Conservation (phyloP, 257 asterid genomes). For the Solanum neorickii region DNA sequence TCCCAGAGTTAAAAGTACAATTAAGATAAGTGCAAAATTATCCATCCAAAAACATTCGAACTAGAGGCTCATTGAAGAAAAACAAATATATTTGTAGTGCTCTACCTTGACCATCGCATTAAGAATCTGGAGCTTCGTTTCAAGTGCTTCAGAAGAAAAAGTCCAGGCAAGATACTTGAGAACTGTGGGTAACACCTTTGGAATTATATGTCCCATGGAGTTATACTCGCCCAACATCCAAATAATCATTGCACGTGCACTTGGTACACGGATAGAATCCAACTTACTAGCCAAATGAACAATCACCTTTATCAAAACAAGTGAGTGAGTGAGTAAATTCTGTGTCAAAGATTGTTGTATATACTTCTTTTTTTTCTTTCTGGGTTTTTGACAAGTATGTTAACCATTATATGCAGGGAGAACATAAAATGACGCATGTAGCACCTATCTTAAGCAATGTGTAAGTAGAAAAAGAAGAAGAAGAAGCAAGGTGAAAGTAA, state of each 20-base stretch:
- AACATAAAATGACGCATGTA: background rate
- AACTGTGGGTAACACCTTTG: constrained; percentile 57
- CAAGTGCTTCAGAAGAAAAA: constrained; percentile 65
- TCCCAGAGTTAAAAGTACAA: background rate
- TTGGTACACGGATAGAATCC: constrained; percentile 67
- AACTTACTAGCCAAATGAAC: constrained; percentile 62
- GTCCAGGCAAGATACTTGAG: constrained; percentile 65
- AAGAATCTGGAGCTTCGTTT: constrained; percentile 85
- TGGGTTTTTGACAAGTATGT: background rate
- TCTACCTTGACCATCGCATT: constrained; percentile 77
- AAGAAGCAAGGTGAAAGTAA: background rate
- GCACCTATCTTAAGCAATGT: background rate
- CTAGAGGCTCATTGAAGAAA: background rate
- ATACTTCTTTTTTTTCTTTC: background rate
- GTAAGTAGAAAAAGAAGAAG: background rate
- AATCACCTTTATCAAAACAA: constrained; percentile 50
- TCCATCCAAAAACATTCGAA: background rate
- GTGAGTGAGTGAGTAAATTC: constrained; percentile 7
- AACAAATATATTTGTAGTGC: background rate
- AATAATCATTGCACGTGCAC: constrained; percentile 84
- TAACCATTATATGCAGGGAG: background rate
- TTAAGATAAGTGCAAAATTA: background rate
- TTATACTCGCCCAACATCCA: constrained; percentile 95
- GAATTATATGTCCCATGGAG: constrained; percentile 43
- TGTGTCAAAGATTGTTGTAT: background rate